A percentile compares a stretch with the other conserved stretches of the same genome.
Conservation (phyloP, 257 asterid species). For the Solanum tarapatanum region DNA sequence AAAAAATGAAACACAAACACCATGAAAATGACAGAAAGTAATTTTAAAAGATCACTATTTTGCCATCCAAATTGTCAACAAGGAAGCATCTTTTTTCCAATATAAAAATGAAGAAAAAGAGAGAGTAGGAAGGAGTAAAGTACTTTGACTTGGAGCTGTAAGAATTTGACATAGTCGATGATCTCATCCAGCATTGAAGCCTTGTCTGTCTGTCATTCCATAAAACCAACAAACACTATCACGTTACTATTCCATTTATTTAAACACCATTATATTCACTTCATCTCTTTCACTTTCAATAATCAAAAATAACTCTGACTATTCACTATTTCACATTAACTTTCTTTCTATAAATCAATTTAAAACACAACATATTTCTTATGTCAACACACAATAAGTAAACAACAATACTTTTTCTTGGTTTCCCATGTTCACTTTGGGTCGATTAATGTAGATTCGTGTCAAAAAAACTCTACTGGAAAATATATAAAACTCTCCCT, state of each 20-base stretch:
- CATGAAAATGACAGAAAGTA: background rate
- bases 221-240: constrained; percentile 9
- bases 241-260: background rate
- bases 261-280: background rate
- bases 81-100: background rate
- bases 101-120: background rate
- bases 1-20: background rate
- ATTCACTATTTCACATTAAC: background rate
- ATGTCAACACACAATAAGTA: background rate
- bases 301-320: background rate
- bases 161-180: constrained; percentile 93
- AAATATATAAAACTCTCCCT: background rate
- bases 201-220: constrained; percentile 87
- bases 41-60: constrained; percentile 3
- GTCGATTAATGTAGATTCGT: background rate
- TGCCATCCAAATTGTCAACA: constrained; percentile 27
- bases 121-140: background rate
- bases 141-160: constrained; percentile 99
- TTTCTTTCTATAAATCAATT: background rate
- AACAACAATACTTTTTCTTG: background rate
- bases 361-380: background rate
- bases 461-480: background rate
- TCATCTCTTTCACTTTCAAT: background rate
- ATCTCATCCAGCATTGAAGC: constrained; percentile 97
- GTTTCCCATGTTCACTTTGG: background rate